phyloP scores from a whole-genome alignment of 1,284 basidiomycete species.

The Naganishia cerealis region DNA sequence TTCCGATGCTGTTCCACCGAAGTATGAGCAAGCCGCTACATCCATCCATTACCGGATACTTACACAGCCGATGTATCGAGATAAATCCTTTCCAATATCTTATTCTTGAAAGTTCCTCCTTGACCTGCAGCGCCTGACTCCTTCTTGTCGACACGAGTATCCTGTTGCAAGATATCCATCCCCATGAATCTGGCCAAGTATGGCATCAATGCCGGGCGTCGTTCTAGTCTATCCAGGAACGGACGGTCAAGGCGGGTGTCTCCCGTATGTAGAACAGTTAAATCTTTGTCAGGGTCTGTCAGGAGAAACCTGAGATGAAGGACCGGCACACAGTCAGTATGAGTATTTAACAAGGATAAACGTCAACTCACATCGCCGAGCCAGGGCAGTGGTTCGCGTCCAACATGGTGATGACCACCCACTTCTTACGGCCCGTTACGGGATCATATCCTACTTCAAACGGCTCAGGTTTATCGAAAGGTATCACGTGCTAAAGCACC shows the following conservation, averaged over 20 bases:
- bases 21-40: neutral
- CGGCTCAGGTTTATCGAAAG: neutral
- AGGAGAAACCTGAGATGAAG: constrained; percentile 72
- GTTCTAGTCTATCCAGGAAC: constrained; percentile 67
- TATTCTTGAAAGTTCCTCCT: constrained; percentile 28
- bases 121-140: neutral
- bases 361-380: constrained; percentile 71
- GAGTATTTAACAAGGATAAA: neutral
- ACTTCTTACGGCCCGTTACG: neutral
- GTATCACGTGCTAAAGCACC: constrained; percentile 1
- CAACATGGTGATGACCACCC: constrained; percentile 58
- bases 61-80: constrained; percentile 66
- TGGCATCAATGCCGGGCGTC: constrained; percentile 68
- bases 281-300: constrained; percentile 60
- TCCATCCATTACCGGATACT: constrained; percentile 31
- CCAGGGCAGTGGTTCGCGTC: constrained; percentile 95
- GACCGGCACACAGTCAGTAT: neutral
- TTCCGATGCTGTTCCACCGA: constrained; percentile 56
- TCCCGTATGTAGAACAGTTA: constrained; percentile 83
- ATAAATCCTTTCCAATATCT: constrained; percentile 71
- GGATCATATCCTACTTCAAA: constrained; percentile 14
- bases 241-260: constrained; percentile 83
- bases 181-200: constrained; percentile 54
- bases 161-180: neutral
- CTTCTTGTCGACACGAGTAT: neutral